Base-by-base conservation (phyloP, 257 asterid genomes). In the Scutellaria minor region DNA sequence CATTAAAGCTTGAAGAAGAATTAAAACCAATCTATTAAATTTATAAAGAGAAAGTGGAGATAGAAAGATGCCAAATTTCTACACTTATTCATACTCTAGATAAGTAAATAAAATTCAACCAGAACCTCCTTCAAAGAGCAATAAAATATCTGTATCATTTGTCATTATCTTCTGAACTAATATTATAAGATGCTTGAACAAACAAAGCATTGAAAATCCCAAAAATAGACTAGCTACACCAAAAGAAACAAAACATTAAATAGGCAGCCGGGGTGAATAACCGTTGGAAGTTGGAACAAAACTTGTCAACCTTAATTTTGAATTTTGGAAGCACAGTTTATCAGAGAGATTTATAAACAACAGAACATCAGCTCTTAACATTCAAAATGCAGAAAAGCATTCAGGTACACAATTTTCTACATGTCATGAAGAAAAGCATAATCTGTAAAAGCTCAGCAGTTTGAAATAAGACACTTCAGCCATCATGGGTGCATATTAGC, bases 1-100 rank as follows among this genome's bases (percentile, higher is more conserved):
- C 13, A 68, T 45, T 64, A 75, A 51, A 4, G 45, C 52, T 71
- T 64, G 22, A 48, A 47, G 54, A 52, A 78, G 58, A 73, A 64
- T 54, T 66, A 14, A 67, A 52, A 44, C 2, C 52, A 59, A 15
- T 77, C 15, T 18, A 53, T 66, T 5, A 11, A 68, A 53, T 60
- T 52, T 72, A 39, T 31, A 58, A 61, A 71, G 35, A 31, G 58
- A 77, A 56, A 40, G 59, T 14, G 31, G 54, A 37, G 10, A 13
- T 42, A 46, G 51, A 9, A 27, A 18, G 58, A 20, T 60, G 62
- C 58, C 22, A 58, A 46, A 10, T 44, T 53, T 53, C 12, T 69
- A 14, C 27, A 20, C 69, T 14, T 9, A 3, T 14, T 42, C 6
- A 40, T 62, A 48, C 66, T 66, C 37, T 51, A 42, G 42, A 75